phyloP scores from a whole-genome alignment of 1,284 basidiomycete species.

The Austropuccinia psidii region DNA sequence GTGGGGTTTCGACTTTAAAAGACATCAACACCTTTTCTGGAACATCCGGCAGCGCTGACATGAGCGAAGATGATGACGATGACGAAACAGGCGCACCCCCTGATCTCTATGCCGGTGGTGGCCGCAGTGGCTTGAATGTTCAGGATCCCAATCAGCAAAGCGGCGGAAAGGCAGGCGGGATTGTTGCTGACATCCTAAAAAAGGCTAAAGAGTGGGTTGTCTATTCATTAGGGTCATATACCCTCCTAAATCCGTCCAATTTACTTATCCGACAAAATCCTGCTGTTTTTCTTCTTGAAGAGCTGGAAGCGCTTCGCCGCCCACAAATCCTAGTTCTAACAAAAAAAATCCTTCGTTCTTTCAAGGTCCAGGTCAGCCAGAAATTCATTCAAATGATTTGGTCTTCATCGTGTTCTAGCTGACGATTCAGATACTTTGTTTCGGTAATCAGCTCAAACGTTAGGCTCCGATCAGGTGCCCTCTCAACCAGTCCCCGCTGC shows the following conservation, averaged over 20 bases:
- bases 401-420: slow-evolving; percentile 51
- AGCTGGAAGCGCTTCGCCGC: slow-evolving; percentile 26
- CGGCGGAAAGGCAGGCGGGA: slow-evolving; percentile 55
- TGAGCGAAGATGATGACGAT: slow-evolving; percentile 42
- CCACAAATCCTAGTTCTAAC: background rate
- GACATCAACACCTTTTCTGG: slow-evolving; percentile 20
- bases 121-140: slow-evolving; percentile 71
- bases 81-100: slow-evolving; percentile 44
- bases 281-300: slow-evolving; percentile 8
- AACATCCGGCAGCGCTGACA: slow-evolving; percentile 37
- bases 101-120: slow-evolving; percentile 47
- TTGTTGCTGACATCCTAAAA: slow-evolving; percentile 72
- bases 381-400: slow-evolving; percentile 42
- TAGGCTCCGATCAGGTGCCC: slow-evolving; percentile 77
- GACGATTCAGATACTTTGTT: slow-evolving; percentile 25
- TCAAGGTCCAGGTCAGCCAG: slow-evolving; percentile 43
- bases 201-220: slow-evolving; percentile 67
- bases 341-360: slow-evolving; percentile 51
- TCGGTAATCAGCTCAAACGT: slow-evolving; percentile 57
- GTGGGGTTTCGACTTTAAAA: slow-evolving; percentile 35
- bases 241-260: background rate
- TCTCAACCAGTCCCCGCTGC: slow-evolving; percentile 62
- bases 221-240: background rate
- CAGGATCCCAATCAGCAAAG: slow-evolving; percentile 65
- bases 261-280: background rate